Evolutionary conservation across 768 basidiomycete species (phyloP), one percentile per base, ranked within the genome.

Genomic region (Amyloporia xantha): DNA sequence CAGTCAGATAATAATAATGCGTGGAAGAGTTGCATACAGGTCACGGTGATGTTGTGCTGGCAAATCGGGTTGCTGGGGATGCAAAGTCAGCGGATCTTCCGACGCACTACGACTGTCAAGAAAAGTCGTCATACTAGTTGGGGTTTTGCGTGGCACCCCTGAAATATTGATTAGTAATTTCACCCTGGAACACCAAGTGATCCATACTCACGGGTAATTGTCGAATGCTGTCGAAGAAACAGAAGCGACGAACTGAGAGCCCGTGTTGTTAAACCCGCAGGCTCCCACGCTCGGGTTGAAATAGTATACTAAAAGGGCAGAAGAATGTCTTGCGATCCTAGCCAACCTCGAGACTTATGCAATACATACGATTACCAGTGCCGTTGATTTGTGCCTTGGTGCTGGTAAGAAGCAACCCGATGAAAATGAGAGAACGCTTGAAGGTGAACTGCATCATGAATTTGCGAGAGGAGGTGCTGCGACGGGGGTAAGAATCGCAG

Each of bases 221-320:
- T 62, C 61, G 59, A 69, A 73, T 25, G 69, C 54, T 1, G 37
- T 24, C 6, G 33, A 40, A 1, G 71, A 68, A 17, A 71, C 69
- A 1, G 71, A 70, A 3, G 66, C 71, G 28, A 71, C 68, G 35
- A 56, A 41, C 47, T 71, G 65, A 33, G 49, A 59, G 3, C 57
- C 64, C n/a, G 64, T 66, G 56, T 71, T 72, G 15, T 64, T 66
- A 52, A 62, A 62, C 7, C 70, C 71, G 44, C 71, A 72, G 0
- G 71, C 70, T 17, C 71, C 71, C 25, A 67, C 61, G 17, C 62
- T 66, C 15, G 68, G 66, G 3, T 41, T 52, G 54, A 69, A 71
- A 30, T 58, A 54, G 59, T 67, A 70, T 27, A 68, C 67, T 70
- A 43, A n/a, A 12, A 21, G 20, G 5, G 36, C 23, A n/a, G n/a